Percentiles rank a stretch among this genome's conserved stretches.
Conservation (phyloP, 306 rosid genomes). For the Ammopiptanthus mongolicus region DNA sequence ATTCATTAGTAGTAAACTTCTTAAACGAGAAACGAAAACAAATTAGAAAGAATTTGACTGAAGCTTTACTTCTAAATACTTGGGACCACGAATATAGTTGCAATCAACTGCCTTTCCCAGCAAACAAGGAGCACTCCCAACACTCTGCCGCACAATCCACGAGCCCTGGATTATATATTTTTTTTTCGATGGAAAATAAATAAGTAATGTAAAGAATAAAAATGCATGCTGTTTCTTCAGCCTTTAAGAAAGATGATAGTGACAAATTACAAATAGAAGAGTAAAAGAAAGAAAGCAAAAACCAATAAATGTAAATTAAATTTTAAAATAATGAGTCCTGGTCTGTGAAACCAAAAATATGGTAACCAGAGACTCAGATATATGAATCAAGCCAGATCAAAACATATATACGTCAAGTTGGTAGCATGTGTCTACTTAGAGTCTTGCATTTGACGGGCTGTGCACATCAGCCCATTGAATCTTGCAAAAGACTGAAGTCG, state of each 20-base stretch:
- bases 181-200: slow-evolving; percentile 30
- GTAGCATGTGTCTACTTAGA: neutral
- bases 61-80: slow-evolving; percentile 75
- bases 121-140: slow-evolving; percentile 94
- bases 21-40: neutral
- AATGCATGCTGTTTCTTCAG: neutral
- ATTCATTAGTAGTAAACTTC: slow-evolving; percentile 17
- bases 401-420: neutral
- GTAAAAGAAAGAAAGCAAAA: slow-evolving; percentile 4
- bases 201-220: neutral
- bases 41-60: slow-evolving; percentile 1
- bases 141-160: slow-evolving; percentile 99
- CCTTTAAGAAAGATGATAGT: neutral
- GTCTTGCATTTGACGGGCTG: neutral
- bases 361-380: neutral
- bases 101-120: slow-evolving; percentile 99
- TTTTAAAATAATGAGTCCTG: neutral
- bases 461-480: neutral
- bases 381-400: neutral
- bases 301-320: neutral
- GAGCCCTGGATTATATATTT: slow-evolving; percentile 82
- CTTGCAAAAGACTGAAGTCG: neutral
- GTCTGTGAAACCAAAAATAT: neutral
- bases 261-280: neutral
- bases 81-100: slow-evolving; percentile 88